These are phyloP conservation scores for Cyclotella sp. DNA, from an alignment of 108 stramenopile species.

Conservation along the genomic window DNA sequence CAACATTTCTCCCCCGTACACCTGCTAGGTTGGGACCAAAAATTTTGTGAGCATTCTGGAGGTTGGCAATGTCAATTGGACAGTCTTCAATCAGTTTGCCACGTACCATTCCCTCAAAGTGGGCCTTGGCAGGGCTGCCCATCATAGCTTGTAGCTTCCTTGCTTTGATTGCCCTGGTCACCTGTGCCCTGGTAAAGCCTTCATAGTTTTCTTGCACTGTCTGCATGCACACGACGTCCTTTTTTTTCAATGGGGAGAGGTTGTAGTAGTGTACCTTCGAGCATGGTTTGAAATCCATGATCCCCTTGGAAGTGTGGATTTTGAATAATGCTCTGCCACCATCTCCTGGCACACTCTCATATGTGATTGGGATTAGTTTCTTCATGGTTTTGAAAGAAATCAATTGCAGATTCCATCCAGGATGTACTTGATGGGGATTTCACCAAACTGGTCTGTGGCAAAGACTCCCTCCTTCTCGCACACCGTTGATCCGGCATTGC, in stretches of 20 bases:
- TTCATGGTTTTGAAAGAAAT: background rate
- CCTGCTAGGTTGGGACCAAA: background rate
- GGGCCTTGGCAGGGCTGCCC: background rate
- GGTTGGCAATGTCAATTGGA: background rate
- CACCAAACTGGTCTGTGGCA: background rate
- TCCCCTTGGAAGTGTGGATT: background rate
- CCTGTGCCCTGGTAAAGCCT: background rate
- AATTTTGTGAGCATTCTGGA: background rate
- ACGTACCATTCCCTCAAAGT: background rate
- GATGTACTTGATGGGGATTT: background rate
- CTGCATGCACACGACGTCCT: background rate
- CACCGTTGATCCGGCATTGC: background rate
- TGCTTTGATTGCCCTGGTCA: background rate
- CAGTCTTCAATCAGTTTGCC: background rate
- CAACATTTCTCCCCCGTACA: too few relatives aligned
- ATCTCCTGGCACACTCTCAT: background rate
- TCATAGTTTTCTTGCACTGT: background rate
- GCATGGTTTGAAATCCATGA: background rate
- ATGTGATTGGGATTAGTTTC: background rate
- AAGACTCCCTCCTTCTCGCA: background rate
- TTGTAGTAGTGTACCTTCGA: background rate
- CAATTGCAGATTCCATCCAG: background rate
- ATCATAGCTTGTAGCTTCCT: background rate
- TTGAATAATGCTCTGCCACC: background rate
- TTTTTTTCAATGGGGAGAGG: background rate